Base-by-base conservation (phyloP, 805 yeast species). In the Candida cerambycidarum region DNA sequence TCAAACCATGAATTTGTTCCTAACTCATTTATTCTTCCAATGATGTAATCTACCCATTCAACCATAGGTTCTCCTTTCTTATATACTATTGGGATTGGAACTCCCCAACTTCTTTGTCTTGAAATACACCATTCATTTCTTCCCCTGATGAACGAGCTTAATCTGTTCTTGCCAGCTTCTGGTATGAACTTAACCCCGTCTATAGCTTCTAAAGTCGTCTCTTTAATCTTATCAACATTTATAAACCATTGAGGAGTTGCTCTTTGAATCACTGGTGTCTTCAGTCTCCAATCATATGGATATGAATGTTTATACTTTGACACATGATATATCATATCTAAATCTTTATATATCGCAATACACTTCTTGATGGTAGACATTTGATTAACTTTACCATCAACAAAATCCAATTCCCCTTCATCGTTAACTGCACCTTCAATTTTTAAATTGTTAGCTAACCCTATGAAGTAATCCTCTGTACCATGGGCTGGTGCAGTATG, bases 401-500 rank as follows among this genome's bases (percentile, higher is more conserved):
- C 61, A 4, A 81, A 80, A 7, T 79, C 77, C n/a, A 61, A 50
- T 47, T 71, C 70, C 1, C 99, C 99, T 41, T 68, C 62, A 43
- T 76, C 77, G 57, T 93, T 88, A 2, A 93, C 95, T 0, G 93
- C 89, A 0, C 97, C 88, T 46, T 69, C 77, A 0, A 87, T 78
- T 8, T 63, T 68, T 16, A 93, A 70, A 0, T 71, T 71, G 47
- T 83, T 64, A 16, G 69, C 62, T 44, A 76, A 61, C 25, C 96
- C 92, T 27, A 84, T 73, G 6, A 83, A 55, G 58, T 87, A 90
- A 67, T 93, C 99, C 52, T 93, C 99, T 54, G 82, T 78, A 55
- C 99, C 99, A 60, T 93, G 99, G 0, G 97, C 98, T 1, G 99
- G 98, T 0, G 99, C 98, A 15, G 89, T 85, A 58, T 93, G 99